These are phyloP conservation scores for Penicillium janthinellum DNA, from an alignment of 2,329 filamentous ascomycete genomes.

Conservation along the genomic window DNA sequence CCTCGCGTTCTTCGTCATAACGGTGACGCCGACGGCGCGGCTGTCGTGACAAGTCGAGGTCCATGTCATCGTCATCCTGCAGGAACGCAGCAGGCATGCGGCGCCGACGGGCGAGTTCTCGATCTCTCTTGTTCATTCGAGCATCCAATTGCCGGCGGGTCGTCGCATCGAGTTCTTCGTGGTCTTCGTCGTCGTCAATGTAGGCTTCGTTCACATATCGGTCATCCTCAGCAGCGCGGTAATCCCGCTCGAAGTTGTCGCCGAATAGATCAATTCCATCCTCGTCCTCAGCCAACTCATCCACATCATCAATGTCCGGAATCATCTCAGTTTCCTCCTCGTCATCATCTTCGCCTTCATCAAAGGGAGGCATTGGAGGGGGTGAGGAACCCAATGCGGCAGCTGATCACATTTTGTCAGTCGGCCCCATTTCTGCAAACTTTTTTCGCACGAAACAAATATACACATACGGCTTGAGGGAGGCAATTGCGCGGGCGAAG, in stretches of 20 bases:
- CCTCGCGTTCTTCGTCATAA: slow-evolving; percentile 93
- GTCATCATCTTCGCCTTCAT: slow-evolving; percentile 50
- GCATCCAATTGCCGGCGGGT: slow-evolving; percentile 63
- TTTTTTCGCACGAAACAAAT: slow-evolving; percentile 13
- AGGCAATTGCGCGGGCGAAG: slow-evolving; percentile 58
- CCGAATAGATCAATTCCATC: slow-evolving; percentile 70
- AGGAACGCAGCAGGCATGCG: slow-evolving; percentile 65
- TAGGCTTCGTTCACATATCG: slow-evolving; percentile 59
- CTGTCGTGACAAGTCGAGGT: slow-evolving; percentile 82
- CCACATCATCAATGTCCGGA: slow-evolving; percentile 66
- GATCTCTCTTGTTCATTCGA: slow-evolving; percentile 63
- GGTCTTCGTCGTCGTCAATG: slow-evolving; percentile 67
- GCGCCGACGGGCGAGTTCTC: slow-evolving; percentile 60
- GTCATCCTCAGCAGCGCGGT: slow-evolving; percentile 50
- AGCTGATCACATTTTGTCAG: slow-evolving; percentile 20
- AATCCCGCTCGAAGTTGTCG: slow-evolving; percentile 67
- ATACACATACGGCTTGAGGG: slow-evolving; percentile 63
- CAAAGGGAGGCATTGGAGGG: slow-evolving; percentile 54
- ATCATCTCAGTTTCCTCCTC: slow-evolving; percentile 61
- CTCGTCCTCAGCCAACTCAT: slow-evolving; percentile 70
- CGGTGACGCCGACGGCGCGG: slow-evolving; percentile 81
- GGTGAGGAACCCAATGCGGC: slow-evolving; percentile 55
- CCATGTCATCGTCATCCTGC: slow-evolving; percentile 75
- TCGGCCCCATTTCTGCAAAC: slow-evolving; percentile 2
- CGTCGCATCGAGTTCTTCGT: slow-evolving; percentile 62